phyloP scores from a whole-genome alignment of 305 asterid genomes.

The Fraxinus sp. region DNA sequence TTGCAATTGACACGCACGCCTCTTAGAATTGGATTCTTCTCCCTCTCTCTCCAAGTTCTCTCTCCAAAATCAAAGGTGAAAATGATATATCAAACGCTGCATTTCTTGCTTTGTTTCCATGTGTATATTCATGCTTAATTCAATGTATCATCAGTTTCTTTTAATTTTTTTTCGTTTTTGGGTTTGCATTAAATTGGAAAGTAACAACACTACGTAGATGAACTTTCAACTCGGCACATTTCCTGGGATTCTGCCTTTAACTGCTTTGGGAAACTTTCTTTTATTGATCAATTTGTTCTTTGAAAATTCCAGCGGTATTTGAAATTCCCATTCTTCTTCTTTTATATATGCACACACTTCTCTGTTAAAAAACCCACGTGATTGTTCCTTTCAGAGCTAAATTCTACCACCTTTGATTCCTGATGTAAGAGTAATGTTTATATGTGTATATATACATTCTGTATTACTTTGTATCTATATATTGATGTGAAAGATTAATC shows the following conservation, averaged over 20 bases:
- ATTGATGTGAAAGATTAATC: slow-evolving; percentile 25
- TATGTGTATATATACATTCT: not conserved
- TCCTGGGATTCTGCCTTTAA: slow-evolving; percentile 40
- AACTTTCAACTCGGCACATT: slow-evolving; percentile 45
- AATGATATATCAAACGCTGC: slow-evolving; percentile 13
- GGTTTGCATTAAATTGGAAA: slow-evolving; percentile 42
- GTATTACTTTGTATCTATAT: not conserved
- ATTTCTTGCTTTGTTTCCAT: slow-evolving; percentile 24
- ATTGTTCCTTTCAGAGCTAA: slow-evolving; percentile 30
- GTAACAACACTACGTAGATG: slow-evolving; percentile 15
- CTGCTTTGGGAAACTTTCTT: slow-evolving; percentile 20
- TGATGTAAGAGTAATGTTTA: not conserved
- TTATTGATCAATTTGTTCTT: slow-evolving; percentile 6
- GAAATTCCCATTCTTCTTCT: slow-evolving; percentile 17
- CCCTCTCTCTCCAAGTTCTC: not conserved
- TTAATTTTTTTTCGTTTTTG: slow-evolving; percentile 14
- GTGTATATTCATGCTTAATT: slow-evolving; percentile 7
- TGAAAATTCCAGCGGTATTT: slow-evolving; percentile 17
- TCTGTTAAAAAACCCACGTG: slow-evolving; percentile 25
- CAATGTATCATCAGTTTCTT: not conserved
- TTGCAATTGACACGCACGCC: slow-evolving; percentile 26
- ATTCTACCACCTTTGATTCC: slow-evolving; percentile 24
- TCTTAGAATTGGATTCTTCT: slow-evolving; percentile 42
- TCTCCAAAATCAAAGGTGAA: slow-evolving; percentile 41
- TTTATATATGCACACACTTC: not conserved